Evolutionary conservation across 805 yeast species (phyloP), one percentile per base, ranked within the genome.

Genomic region (Cyberlindnera misumaiensis): DNA sequence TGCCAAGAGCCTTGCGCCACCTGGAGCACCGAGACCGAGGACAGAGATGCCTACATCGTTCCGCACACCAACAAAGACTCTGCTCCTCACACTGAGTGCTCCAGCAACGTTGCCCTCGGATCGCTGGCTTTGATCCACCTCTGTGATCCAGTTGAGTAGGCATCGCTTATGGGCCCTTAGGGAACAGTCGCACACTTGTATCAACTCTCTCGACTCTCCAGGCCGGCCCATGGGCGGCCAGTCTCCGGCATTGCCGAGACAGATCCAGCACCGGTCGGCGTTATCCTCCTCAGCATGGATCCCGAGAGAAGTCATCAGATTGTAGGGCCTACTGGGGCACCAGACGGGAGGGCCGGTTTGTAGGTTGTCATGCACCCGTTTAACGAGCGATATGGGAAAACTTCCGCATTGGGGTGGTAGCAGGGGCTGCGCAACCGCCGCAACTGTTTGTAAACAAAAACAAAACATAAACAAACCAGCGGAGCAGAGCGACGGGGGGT

Each of bases 161-260:
- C 70, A 65, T 35, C 53, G 53, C n/a, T 59, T 49, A 39, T 65
- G 70, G 1, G 62, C 68, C 25, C 50, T 43, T 14, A 65, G 44
- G 0, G 68, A 62, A 36, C 70, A 65, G 14, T 46, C 34, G 35
- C 70, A 65, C 2, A 67, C 65, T n/a, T 47, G 49, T 13, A 63
- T 55, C 54, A 65, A 61, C 29, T 58, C 63, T 5, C 50, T 42
- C 1, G 67, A 58, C 30, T 64, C 68, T 11, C 33, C 26, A 2
- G 45, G 47, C 5, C 43, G 45, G 2, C 45, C 42, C 32, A 47
- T n/a, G 17, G 51, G 51, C 6, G 51, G 51, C 10, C 34, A 13
- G 8, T 47, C 51, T 1, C 38, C 42, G 4, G 29, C 45, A 13
- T 30, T 12, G 2, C 48, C 51, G 4, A 47, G 33, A 13, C 51